Conservation (phyloP, 2,329 filamentous ascomycete species). For the Akanthomyces dipterigenus region DNA sequence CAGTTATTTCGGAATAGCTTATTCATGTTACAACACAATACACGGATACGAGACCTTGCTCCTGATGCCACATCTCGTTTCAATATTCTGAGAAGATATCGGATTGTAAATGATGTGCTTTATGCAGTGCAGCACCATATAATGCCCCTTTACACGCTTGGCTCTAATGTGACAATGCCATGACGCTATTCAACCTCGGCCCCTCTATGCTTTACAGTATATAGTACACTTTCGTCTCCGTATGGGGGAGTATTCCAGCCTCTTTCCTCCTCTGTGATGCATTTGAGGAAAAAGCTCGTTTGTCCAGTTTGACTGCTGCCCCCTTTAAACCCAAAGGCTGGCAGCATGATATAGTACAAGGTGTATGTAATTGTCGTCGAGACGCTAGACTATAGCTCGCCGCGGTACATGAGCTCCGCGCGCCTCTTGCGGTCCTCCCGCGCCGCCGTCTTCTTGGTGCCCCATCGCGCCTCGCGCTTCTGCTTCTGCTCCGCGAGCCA, state of each 20-base stretch:
- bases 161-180: conserved; percentile 9
- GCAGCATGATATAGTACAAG: conserved; percentile 5
- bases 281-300: not conserved
- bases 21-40: not conserved
- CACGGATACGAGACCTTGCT: not conserved
- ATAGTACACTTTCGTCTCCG: conserved; percentile 2
- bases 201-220: not conserved
- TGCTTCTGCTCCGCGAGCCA: conserved; percentile 39
- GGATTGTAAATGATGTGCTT: not conserved
- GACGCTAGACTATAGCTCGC: conserved; percentile 36
- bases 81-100: not conserved
- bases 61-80: not conserved
- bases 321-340: not conserved
- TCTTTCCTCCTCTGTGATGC: not conserved
- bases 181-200: not conserved
- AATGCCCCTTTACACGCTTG: not conserved
- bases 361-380: not conserved
- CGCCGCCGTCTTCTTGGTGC: conserved; percentile 46
- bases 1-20: not conserved
- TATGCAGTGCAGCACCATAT: not conserved
- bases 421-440: conserved; percentile 49
- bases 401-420: conserved; percentile 43
- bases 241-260: not conserved
- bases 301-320: not conserved
- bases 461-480: conserved; percentile 49